These are phyloP conservation scores for Hyphodiscus sp. DNA, from an alignment of 2,329 filamentous ascomycete genomes.

Conservation along the genomic window DNA sequence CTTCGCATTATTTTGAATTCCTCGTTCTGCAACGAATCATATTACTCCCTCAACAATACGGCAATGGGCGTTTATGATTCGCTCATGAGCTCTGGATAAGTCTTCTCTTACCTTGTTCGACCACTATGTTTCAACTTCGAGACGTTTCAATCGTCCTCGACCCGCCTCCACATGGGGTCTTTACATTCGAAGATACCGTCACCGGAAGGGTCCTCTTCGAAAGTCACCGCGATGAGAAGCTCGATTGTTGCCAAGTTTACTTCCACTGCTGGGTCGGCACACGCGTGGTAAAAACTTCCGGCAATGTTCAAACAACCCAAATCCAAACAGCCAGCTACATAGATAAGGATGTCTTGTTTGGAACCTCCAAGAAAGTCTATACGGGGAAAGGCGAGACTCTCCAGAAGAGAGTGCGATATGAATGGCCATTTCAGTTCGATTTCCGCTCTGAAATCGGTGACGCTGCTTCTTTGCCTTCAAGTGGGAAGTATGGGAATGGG, in stretches of 20 bases:
- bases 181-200: not conserved
- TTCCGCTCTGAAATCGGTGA: not conserved
- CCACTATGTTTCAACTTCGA: not conserved
- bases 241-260: not conserved
- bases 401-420: not conserved
- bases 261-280: not conserved
- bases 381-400: not conserved
- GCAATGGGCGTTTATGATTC: not conserved
- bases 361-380: not conserved
- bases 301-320: not conserved
- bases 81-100: not conserved
- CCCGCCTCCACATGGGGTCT: not conserved
- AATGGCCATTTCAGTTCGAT: slow-evolving; percentile 1
- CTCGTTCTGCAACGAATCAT: not conserved
- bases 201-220: slow-evolving; percentile 2
- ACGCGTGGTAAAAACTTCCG: not conserved
- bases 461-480: not conserved
- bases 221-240: not conserved
- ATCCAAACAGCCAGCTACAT: not conserved
- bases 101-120: not conserved
- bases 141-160: not conserved
- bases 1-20: not conserved
- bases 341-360: not conserved
- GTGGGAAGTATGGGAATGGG: not conserved
- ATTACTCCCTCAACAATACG: not conserved